Evolutionary conservation across 1,284 basidiomycete species (phyloP), one percentile per base, ranked within the genome.

Genomic region (Apiotrichum gamsii): DNA sequence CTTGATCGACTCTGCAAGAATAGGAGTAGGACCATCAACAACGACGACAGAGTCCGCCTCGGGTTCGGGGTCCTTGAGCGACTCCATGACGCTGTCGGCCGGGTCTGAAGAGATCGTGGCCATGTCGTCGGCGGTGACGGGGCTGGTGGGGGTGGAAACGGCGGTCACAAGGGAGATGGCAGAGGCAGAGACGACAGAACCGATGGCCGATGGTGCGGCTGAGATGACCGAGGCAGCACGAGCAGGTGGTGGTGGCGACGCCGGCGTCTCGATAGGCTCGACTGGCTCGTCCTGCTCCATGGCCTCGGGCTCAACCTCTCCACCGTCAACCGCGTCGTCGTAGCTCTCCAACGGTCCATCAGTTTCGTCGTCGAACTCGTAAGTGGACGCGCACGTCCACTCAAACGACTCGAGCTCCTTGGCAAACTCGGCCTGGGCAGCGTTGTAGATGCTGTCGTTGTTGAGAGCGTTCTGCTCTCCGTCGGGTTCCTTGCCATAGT

Each of bases 341-440:
- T 15, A n/a, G n/a, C n/a, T 10, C 24, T 36, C 33, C 25, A 29
- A 16, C 13, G 19, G 16, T 16, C 14, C 13, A 10, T 39, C 38
- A n/a, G 30, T 16, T 5, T 25, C 14, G 11, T 39, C 29, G 39
- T 41, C 49, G 29, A 41, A 20, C 24, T 46, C 47, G 8, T 35
- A 32, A 5, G 23, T 24, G 18, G 16, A 28, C 15, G 39, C 32
- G 40, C 54, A 52, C 18, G 50, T 50, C 68, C 68, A 70, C 15
- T 58, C 51, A 38, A 69, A 70, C 13, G 43, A 39, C 32, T 58
- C 61, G 15, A 70, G 52, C 39, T 67, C 62, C 10, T 43, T 45
- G 8, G 45, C 32, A 47, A 58, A 61, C 39, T 59, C 58, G 8
- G 47, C 50, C 40, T 62, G 62, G 25, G 60, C 60, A 3, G 57